Evolutionary conservation across 2,329 filamentous ascomycete species (phyloP), one percentile per base, ranked within the genome.

Genomic region (Leptodontidium sp.): DNA sequence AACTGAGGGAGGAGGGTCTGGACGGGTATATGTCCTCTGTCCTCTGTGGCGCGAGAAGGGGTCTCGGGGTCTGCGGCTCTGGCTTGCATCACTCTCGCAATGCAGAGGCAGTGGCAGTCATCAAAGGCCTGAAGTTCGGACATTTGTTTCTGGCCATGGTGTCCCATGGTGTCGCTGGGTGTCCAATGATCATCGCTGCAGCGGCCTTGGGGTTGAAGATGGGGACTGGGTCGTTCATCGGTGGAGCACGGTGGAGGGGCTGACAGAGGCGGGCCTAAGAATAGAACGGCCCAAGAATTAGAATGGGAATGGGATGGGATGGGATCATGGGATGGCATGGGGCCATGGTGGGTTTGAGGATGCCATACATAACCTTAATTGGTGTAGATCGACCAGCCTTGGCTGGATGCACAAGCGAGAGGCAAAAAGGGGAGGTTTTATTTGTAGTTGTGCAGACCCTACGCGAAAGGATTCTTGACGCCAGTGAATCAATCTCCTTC

Each of bases 11-110:
- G 21, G 50, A 67, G 21, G 26, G 45, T 50, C 43, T 29, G 24
- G n/a, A 57, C 17, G 59, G 64, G 24, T 66, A 63, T 67, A 67
- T 67, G 40, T 24, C 50, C 57, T 35, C 47, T 29, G 40, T 32
- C 50, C 57, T 35, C 47, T 29, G 57, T 64, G 50, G 65, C 55
- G 40, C 53, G 32, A 21, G 45, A 62, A 32, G 49, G 53, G 45
- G 50, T 3, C 45, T 52, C 61, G 50, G 47, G 47, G 61, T 52
- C 45, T 43, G 61, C 61, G 61, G 61, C 61, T 53, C 38, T 40
- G 49, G 61, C 14, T 52, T 38, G 61, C 61, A 63, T 53, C 8
- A 24, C 9, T 6, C 15, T 8, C 9, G 15, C 12, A 32, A 5
- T 32, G 17, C 15, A 17, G 32, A 35, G 26, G 24, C 15, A 38